phyloP scores from a whole-genome alignment of 2,329 filamentous ascomycete genomes.

The Trichoderma sp. region DNA sequence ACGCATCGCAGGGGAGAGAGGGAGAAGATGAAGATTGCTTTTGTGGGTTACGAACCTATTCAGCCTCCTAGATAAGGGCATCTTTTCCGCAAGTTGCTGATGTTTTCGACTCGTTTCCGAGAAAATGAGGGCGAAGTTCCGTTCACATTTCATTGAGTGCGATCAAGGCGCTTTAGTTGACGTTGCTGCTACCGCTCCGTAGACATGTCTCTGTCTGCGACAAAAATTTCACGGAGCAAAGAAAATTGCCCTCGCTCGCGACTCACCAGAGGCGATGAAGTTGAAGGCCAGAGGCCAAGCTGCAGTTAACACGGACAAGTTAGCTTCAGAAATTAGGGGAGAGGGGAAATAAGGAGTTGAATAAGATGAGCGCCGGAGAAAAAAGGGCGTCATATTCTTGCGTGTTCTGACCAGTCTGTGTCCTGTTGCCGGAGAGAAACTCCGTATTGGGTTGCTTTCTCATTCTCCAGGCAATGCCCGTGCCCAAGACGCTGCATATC shows the following conservation, averaged over 20 bases:
- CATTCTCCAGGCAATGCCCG: constrained; percentile 58
- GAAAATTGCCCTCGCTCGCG: constrained; percentile 23
- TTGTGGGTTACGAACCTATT: constrained; percentile 23
- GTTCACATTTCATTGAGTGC: neutral
- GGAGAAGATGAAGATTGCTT: constrained; percentile 20
- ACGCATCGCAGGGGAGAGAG: constrained; percentile 33
- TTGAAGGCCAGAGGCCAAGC: constrained; percentile 81
- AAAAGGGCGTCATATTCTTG: neutral
- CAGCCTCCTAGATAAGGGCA: neutral
- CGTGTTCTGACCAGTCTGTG: constrained; percentile 72
- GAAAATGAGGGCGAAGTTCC: neutral
- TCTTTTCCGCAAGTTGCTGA: neutral
- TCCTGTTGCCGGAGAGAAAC: constrained; percentile 75
- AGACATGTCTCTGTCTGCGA: neutral
- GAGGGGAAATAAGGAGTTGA: neutral
- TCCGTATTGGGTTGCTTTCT: constrained; percentile 67
- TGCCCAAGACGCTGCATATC: constrained; percentile 60
- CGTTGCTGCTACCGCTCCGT: constrained; percentile 62
- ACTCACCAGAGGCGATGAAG: constrained; percentile 93
- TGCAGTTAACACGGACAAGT: constrained; percentile 41
- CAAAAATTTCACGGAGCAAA: constrained; percentile 7
- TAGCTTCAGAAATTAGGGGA: constrained; percentile 27
- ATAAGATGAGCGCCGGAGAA: neutral
- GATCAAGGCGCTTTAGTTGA: neutral
- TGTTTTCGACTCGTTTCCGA: neutral